Conservation (phyloP, 345 rosid species). For the Mallotus nudiflorus region DNA sequence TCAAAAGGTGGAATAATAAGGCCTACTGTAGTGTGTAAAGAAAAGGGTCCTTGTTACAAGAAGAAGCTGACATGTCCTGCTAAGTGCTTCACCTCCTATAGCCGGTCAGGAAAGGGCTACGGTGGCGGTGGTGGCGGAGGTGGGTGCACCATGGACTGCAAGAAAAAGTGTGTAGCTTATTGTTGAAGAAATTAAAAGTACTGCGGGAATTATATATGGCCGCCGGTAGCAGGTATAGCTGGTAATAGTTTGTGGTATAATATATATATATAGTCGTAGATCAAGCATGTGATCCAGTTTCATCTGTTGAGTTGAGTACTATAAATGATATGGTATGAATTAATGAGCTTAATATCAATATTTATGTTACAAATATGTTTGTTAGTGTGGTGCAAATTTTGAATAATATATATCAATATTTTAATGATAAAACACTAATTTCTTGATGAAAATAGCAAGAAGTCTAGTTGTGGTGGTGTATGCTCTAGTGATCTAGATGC, state of each 20-base stretch:
- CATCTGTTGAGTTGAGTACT: neutral
- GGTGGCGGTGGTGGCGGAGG: conserved; percentile 97
- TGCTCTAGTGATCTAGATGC: too few relatives aligned
- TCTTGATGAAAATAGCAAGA: too few relatives aligned
- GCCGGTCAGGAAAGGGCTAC: conserved; percentile 88
- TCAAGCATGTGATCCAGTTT: neutral
- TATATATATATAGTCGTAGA: neutral
- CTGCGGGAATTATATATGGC: neutral
- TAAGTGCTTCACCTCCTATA: conserved; percentile 84
- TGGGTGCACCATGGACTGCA: conserved; percentile 91
- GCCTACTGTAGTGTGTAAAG: conserved; percentile 68
- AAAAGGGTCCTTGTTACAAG: conserved; percentile 72
- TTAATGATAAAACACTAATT: too few relatives aligned
- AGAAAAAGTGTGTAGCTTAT: conserved; percentile 89
- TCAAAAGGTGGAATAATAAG: conserved; percentile 60
- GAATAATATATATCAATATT: too few relatives aligned
- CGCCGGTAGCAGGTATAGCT: conserved; percentile 11
- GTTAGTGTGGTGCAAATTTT: too few relatives aligned
- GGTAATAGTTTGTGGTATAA: conserved; percentile 6
- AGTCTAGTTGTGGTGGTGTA: too few relatives aligned
- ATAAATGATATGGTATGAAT: neutral
- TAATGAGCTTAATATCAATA: too few relatives aligned
- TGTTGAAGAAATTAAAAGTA: conserved; percentile 36
- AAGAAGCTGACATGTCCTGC: conserved; percentile 92
- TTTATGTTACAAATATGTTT: too few relatives aligned